Evolutionary conservation across 1,139 yeast species (phyloP).

Genomic region (Taphrina wiesneri): DNA sequence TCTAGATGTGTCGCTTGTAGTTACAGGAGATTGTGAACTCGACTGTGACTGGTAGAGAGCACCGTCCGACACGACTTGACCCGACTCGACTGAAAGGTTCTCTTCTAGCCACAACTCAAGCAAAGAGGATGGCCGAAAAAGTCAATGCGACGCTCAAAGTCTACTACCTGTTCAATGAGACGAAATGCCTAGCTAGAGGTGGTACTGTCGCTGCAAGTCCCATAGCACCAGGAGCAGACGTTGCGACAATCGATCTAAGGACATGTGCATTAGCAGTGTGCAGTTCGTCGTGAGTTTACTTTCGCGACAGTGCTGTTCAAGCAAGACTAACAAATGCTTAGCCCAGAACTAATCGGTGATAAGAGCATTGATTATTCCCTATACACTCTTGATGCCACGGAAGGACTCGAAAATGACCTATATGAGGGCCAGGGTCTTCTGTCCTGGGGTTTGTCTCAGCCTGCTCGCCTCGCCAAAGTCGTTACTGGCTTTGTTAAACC

Average conservation of each 20-base stretch:
- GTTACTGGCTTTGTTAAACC: constrained; percentile 11
- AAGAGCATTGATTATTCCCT: constrained; percentile 22
- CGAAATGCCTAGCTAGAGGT: constrained; percentile 19
- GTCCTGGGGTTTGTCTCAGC: constrained; percentile 22
- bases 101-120: no score
- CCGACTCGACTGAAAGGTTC: no score
- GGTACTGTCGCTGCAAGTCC: constrained; percentile 7
- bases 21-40: background rate
- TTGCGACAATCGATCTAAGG: constrained; percentile 11
- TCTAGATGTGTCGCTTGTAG: background rate
- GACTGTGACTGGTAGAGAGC: background rate
- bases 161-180: constrained; percentile 20
- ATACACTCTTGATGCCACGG: constrained; percentile 31
- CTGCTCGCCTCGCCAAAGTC: constrained; percentile 8
- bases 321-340: background rate
- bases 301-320: background rate
- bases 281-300: constrained; percentile 3
- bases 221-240: constrained; percentile 16
- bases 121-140: constrained; percentile 14
- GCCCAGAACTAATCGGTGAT: constrained; percentile 25
- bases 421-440: constrained; percentile 30
- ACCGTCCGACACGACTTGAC: background rate
- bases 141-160: constrained; percentile 14
- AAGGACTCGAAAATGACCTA: constrained; percentile 18
- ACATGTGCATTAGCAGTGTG: constrained; percentile 24